Percentiles rank a stretch among this genome's conserved stretches.
phyloP scores from a whole-genome alignment of 2,329 filamentous ascomycete genomes.

The Colletotrichum lini region DNA sequence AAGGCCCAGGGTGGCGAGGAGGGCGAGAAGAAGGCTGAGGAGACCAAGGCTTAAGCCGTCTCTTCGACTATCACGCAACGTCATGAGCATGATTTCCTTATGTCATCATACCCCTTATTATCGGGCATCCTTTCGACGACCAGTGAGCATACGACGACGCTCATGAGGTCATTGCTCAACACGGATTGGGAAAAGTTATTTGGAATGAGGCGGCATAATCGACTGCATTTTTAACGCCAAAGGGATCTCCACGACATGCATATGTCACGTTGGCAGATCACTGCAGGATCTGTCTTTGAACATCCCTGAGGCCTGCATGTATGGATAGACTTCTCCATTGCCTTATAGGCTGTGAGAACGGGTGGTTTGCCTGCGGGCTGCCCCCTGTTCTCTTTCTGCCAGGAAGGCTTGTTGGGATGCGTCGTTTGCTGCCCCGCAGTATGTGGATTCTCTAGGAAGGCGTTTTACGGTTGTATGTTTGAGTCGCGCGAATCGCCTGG shows the following conservation, averaged over 20 bases:
- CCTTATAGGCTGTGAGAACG: slow-evolving; percentile 57
- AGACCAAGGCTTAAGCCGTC: slow-evolving; percentile 57
- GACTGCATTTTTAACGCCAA: slow-evolving; percentile 42
- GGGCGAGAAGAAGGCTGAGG: slow-evolving; percentile 67
- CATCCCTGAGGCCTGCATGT: slow-evolving; percentile 34
- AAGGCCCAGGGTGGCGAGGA: slow-evolving; percentile 78
- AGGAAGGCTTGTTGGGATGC: slow-evolving; percentile 37
- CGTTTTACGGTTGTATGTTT: slow-evolving; percentile 58
- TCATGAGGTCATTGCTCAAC: slow-evolving; percentile 41
- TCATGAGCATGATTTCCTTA: slow-evolving; percentile 43
- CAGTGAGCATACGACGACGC: slow-evolving; percentile 34
- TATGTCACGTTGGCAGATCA: slow-evolving; percentile 29
- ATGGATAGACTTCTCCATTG: slow-evolving; percentile 42
- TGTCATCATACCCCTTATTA: slow-evolving; percentile 44
- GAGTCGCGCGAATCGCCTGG: slow-evolving; percentile 54
- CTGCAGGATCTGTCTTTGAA: slow-evolving; percentile 22
- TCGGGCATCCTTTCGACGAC: slow-evolving; percentile 42
- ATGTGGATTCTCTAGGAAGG: slow-evolving; percentile 50
- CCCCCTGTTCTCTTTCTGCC: slow-evolving; percentile 44
- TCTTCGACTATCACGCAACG: slow-evolving; percentile 38
- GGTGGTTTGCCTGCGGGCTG: slow-evolving; percentile 54
- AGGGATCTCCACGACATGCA: slow-evolving; percentile 39
- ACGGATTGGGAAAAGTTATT: slow-evolving; percentile 44
- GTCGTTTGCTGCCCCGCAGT: slow-evolving; percentile 39
- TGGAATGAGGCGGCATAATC: slow-evolving; percentile 42